A percentile compares a stretch with the other conserved stretches of the same genome.
Evolutionary conservation across 768 basidiomycete species (phyloP).

Genomic region (Russula dissimulans): DNA sequence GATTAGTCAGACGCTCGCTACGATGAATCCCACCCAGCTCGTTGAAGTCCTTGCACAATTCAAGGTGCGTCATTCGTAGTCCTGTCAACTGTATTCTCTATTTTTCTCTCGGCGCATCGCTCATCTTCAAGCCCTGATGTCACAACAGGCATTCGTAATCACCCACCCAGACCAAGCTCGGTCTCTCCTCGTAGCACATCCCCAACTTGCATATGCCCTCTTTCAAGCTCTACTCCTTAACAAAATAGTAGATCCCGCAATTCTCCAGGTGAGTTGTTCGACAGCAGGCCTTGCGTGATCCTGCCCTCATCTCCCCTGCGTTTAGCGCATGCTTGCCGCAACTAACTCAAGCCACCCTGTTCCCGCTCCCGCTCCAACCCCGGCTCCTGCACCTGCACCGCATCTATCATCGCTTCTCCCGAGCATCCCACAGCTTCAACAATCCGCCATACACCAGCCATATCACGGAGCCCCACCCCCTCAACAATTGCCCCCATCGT

Average conservation of each 20-base stretch:
- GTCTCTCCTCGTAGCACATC: conserved; percentile 67
- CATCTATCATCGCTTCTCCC: conserved; percentile 20
- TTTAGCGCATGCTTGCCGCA: conserved; percentile 44
- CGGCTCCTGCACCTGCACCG: conserved; percentile 21
- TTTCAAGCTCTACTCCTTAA: conserved; percentile 91
- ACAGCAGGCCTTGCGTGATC: too few species aligned
- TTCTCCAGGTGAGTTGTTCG: conserved; percentile 53
- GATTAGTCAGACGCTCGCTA: conserved; percentile 80
- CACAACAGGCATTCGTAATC: conserved; percentile 77
- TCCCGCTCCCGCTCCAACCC: conserved; percentile 10
- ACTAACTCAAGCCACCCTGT: conserved; percentile 16
- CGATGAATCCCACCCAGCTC: conserved; percentile 72
- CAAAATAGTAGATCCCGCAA: conserved; percentile 83
- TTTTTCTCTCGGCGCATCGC: not conserved
- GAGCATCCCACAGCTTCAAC: conserved; percentile 23
- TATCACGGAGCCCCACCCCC: conserved; percentile 16
- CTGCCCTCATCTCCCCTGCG: not conserved
- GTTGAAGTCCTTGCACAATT: conserved; percentile 95
- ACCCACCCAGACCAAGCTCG: conserved; percentile 87
- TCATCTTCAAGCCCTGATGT: not conserved
- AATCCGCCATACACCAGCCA: conserved; percentile 15
- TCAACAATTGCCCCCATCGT: conserved; percentile 21
- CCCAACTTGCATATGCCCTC: conserved; percentile 91
- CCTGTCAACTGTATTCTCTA: not conserved
- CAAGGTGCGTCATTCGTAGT: conserved; percentile 56